Conservation (phyloP, 1,284 basidiomycete species). For the Waitea zeae region DNA sequence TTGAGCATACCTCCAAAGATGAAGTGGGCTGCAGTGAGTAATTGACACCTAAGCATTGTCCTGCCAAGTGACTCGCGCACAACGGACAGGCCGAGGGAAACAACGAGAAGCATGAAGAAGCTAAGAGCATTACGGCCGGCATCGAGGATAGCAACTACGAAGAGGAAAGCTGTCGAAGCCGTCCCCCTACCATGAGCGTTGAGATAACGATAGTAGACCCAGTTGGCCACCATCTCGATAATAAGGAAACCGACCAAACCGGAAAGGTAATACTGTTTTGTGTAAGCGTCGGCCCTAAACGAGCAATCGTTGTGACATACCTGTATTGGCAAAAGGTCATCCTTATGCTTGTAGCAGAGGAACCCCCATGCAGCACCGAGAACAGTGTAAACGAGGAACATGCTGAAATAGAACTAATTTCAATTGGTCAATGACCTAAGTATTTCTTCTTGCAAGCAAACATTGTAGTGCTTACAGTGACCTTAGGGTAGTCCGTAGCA, state of each 20-base stretch:
- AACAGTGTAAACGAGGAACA: constrained; percentile 63
- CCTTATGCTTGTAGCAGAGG: constrained; percentile 68
- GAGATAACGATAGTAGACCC: constrained; percentile 80
- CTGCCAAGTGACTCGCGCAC: constrained; percentile 65
- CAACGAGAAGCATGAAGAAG: constrained; percentile 90
- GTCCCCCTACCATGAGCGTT: constrained; percentile 74
- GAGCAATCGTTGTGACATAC: constrained; percentile 18
- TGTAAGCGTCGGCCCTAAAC: not conserved
- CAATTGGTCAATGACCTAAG: not conserved
- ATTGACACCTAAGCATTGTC: constrained; percentile 64
- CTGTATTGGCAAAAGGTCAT: constrained; percentile 77
- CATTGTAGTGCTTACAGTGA: constrained; percentile 66
- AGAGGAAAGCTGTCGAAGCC: constrained; percentile 66
- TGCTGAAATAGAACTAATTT: constrained; percentile 69
- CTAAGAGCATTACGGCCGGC: constrained; percentile 88
- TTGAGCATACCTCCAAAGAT: constrained; percentile 66
- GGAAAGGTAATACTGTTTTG: constrained; percentile 80
- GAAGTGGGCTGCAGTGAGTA: constrained; percentile 74
- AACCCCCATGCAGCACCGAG: constrained; percentile 69
- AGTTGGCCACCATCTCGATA: constrained; percentile 87
- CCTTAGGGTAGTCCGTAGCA: constrained; percentile 96
- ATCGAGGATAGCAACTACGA: constrained; percentile 86
- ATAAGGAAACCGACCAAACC: constrained; percentile 78
- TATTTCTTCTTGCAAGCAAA: constrained; percentile 1
- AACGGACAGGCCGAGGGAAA: constrained; percentile 76